Evolutionary conservation across 2,329 filamentous ascomycete genomes (phyloP), one percentile per base, ranked within the genome.

Genomic region (Cladosporium sp.): DNA sequence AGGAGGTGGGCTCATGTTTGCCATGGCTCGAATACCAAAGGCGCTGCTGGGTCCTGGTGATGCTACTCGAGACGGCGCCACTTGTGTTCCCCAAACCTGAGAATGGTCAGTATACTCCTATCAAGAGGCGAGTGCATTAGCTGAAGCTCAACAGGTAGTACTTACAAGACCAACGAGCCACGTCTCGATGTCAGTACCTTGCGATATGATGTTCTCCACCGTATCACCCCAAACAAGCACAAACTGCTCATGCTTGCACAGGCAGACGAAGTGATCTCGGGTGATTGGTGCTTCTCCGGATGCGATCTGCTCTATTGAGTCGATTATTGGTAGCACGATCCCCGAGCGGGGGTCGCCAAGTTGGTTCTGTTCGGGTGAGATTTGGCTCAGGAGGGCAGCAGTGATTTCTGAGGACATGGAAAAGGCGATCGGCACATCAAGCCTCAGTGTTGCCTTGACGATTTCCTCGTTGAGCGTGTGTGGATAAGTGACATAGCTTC

Each of bases 191-290:
- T 50, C 48, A 16, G 40, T 43, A n/a, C 48, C 48, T 22, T 50
- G 48, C 12, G 19, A 5, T 7, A 50, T 27, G 16, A 50, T 50
- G 32, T 45, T 50, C 13, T 50, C 48, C 30, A 50, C 48, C 4
- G 48, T 50, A 15, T 50, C 48, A n/a, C 48, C 48, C 48, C 48
- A 50, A 3, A 50, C 48, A 13, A 50, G 48, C 6, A 50, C 48
- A 30, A 50, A 43, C 8, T 50, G 48, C 16, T 50, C 48, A 20
- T 45, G 38, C 27, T 45, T 43, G 40, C 48, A 50, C 7, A 50
- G 39, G 27, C 48, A 50, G 19, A 50, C 43, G 40, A 45, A 39
- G 22, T 39, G 27, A 9, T 50, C 48, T 18, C 48, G 40, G n/a
- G 40, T n/a, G 32, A 50, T 32, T 33, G 22, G 22, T 11, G 48